Percentiles rank a stretch among this genome's conserved stretches.
Evolutionary conservation across 805 yeast species (phyloP).

Genomic region (Saturnispora diversa): DNA sequence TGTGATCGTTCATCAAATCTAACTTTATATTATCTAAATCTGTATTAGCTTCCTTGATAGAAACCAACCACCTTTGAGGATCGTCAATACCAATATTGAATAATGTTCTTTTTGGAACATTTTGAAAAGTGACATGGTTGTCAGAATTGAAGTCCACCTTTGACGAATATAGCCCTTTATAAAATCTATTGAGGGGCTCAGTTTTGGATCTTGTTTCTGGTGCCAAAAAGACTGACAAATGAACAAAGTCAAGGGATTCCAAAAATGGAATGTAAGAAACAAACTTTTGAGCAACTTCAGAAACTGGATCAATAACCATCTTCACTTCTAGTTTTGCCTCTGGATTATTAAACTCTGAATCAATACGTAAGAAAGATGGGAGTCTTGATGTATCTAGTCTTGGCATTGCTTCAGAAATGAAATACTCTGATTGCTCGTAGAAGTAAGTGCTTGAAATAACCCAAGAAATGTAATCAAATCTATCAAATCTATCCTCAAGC

Average conservation of each 20-base stretch:
- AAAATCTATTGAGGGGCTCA: slow-evolving; percentile 51
- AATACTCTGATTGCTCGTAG: slow-evolving; percentile 26
- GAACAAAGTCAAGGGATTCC: slow-evolving; percentile 42
- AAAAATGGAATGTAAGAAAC: slow-evolving; percentile 35
- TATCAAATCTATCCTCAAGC: slow-evolving; percentile 7
- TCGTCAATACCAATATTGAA: slow-evolving; percentile 50
- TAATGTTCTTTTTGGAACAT: slow-evolving; percentile 45
- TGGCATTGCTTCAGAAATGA: slow-evolving; percentile 17
- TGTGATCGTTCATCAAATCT: slow-evolving; percentile 34
- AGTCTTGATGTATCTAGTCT: slow-evolving; percentile 16
- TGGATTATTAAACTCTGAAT: slow-evolving; percentile 1
- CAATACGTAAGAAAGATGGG: slow-evolving; percentile 7
- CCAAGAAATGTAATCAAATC: slow-evolving; percentile 22
- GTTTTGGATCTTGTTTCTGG: slow-evolving; percentile 23
- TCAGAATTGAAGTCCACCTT: slow-evolving; percentile 1
- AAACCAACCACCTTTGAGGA: slow-evolving; percentile 63
- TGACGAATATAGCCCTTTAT: slow-evolving; percentile 35
- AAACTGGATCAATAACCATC: slow-evolving; percentile 63
- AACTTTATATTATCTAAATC: slow-evolving; percentile 59
- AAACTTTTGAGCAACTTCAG: slow-evolving; percentile 58
- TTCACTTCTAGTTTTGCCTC: slow-evolving; percentile 40
- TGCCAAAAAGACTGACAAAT: slow-evolving; percentile 43
- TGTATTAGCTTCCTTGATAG: slow-evolving; percentile 40
- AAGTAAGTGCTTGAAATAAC: slow-evolving; percentile 19
- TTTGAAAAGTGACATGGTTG: slow-evolving; percentile 33